Evolutionary conservation across 371 early-diverging fungal species (phyloP), one percentile per base, ranked within the genome.

Genomic region (Encephalitozoon intestinalis): DNA sequence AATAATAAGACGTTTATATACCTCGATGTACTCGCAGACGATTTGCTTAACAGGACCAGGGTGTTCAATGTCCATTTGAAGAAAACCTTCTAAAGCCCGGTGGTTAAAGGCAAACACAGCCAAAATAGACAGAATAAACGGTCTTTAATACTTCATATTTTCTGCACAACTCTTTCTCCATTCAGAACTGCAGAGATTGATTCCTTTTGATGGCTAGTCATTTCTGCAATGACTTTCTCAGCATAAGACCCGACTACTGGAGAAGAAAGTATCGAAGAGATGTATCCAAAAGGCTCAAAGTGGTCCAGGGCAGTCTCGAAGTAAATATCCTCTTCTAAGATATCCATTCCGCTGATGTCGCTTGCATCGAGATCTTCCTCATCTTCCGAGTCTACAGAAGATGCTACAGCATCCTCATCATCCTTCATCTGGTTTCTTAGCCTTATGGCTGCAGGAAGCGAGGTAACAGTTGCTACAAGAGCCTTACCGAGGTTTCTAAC

Each of bases 241-340:
- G 30, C 58, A 58, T 58, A 58, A 3, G 58, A 34, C 21, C 58
- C 58, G 18, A 34, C 15, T 18, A 34, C 18, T 40, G 63, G 26
- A 26, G 41, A 49, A 23, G 51, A 18, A 31, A 83, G 67, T 34
- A 83, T 66, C 18, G 63, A 51, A 21, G 30, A 64, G 31, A 71
- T 53, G 67, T 81, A 83, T 23, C 40, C 51, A 73, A 54, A 82
- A n/a, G 77, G 76, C 77, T 85, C 79, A 51, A 84, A 82, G 0
- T 78, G 43, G 44, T 85, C 86, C 12, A 84, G 65, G 39, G 73
- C 68, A 21, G 82, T 81, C 37, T 75, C 71, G 70, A 78, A 82
- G 44, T 76, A 81, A 21, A 83, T 81, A 64, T 85, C 86, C 63
- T 85, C 86, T 44, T 81, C 76, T 26, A 85, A 54, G 25, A 81